Base-by-base conservation (phyloP, 2,329 filamentous ascomycete species). In the Nakataea oryzae region DNA sequence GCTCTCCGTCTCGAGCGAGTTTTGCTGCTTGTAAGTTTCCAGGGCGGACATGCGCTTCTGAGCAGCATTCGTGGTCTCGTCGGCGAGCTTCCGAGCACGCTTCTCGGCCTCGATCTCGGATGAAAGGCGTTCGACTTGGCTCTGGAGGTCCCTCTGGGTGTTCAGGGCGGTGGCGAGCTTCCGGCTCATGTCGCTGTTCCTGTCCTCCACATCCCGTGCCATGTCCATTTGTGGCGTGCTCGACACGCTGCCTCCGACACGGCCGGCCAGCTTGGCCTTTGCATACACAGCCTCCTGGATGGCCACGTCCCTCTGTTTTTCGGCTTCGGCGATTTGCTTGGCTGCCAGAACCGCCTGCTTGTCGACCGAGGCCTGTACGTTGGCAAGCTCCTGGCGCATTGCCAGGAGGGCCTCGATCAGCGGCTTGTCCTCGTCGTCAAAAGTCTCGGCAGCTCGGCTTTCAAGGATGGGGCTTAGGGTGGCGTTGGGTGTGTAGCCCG, bases 241-340 rank as follows among this genome's bases (percentile, higher is more conserved):
- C 55, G 79, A 79, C 60, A 86, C 81, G 67, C 88, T 91, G 62
- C 86, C 82, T 50, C 83, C 86, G 3, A 74, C 69, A 65, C 92
- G 88, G 9, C 92, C 93, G 32, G 93, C 93, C 60, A 97, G 79
- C 71, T 91, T 97, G 3, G 96, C 92, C 71, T 96, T 96, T 41
- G 93, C 91, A 74, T 97, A 97, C 0, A 95, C 89, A 1, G 95
- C 95, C 76, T 99, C 96, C 68, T 88, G 90, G 61, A 99, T 87
- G n/a, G 95, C 95, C 54, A 89, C 87, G 74, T 99, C 95, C 60
- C 96, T 85, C 76, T 99, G 95, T 71, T 90, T 93, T 72, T 99
- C 95, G 1, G 96, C 89, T 72, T 97, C 93, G 1, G 93, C 93
- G 65, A 99, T 93, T 65, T 93, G 86, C 73, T 89, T 93, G 0